Evolutionary conservation across 2,329 filamentous ascomycete species (phyloP).

Genomic region (Nemania sp.): DNA sequence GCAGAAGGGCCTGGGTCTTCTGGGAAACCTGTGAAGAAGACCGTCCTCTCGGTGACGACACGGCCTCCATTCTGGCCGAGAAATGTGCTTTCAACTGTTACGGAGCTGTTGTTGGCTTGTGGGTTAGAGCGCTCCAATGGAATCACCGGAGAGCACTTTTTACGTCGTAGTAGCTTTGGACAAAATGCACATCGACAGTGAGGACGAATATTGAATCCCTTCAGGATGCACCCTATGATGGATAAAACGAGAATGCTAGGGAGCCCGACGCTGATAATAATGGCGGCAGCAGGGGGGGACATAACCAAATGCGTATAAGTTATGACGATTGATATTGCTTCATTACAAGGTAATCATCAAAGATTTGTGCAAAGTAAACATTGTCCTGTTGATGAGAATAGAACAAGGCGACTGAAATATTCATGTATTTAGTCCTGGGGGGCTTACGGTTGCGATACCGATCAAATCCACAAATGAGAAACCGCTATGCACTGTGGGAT

Average conservation of each 20-base stretch:
- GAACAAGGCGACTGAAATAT: background rate
- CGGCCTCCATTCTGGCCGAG: constrained; percentile 29
- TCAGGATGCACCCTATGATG: constrained; percentile 40
- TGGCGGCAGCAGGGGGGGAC: constrained; percentile 32
- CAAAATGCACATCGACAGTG: background rate
- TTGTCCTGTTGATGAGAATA: constrained; percentile 8
- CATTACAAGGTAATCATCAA: constrained; percentile 23
- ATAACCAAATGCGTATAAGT: constrained; percentile 31
- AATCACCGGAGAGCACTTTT: background rate
- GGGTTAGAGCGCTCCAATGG: background rate
- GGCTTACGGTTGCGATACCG: constrained; percentile 16
- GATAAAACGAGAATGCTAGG: constrained; percentile 44
- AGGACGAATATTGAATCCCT: constrained; percentile 33
- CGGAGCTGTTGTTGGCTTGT: constrained; percentile 24
- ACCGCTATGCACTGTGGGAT: background rate
- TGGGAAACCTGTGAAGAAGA: constrained; percentile 21
- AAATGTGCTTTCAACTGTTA: constrained; percentile 36
- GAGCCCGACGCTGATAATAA: constrained; percentile 36
- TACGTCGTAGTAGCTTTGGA: background rate
- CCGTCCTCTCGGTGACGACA: constrained; percentile 18
- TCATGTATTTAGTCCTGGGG: background rate
- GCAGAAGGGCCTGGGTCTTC: constrained; percentile 13
- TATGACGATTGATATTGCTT: constrained; percentile 27
- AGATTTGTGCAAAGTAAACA: constrained; percentile 27
- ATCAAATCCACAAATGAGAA: constrained; percentile 7